A percentile compares a stretch with the other conserved stretches of the same genome.
Conservation (phyloP, 2,329 filamentous ascomycete species). For the Stagonosporopsis tanaceti region DNA sequence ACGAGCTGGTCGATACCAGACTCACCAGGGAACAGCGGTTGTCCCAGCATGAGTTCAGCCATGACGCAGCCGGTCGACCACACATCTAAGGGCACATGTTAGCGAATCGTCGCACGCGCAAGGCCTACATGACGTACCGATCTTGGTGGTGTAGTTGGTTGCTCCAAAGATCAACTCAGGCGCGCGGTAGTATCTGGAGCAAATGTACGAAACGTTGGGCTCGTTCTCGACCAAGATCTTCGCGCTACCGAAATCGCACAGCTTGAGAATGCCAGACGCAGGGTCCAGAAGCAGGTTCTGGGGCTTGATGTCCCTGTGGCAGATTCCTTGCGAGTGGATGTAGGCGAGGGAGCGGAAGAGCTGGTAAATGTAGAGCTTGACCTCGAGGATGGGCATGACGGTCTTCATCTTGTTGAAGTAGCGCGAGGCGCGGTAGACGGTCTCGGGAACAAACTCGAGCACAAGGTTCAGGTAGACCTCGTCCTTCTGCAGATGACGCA, state of each 20-base stretch:
- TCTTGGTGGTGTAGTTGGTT: constrained; percentile 99
- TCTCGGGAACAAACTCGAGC: constrained; percentile 97
- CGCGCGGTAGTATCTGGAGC: constrained; percentile 97
- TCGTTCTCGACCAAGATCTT: constrained; percentile 99
- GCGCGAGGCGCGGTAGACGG: constrained; percentile 94
- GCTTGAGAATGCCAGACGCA: constrained; percentile 87
- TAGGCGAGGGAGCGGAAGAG: constrained; percentile 98
- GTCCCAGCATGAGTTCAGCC: constrained; percentile 98
- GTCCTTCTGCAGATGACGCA: constrained; percentile 67
- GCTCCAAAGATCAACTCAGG: constrained; percentile 98
- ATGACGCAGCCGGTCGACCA: constrained; percentile 99
- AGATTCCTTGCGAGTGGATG: constrained; percentile 99
- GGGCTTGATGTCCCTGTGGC: constrained; percentile 98
- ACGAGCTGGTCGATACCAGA: constrained; percentile 98
- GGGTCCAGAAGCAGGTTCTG: constrained; percentile 97
- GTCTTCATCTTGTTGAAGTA: constrained; percentile 99
- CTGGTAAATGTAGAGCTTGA: constrained; percentile 99
- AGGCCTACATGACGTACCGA: constrained; percentile 71
- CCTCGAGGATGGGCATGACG: constrained; percentile 97
- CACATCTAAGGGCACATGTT: constrained; percentile 71
- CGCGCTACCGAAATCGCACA: constrained; percentile 98
- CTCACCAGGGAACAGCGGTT: constrained; percentile 96
- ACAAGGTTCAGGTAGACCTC: constrained; percentile 99
- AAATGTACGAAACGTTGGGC: constrained; percentile 99
- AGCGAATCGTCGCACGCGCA: constrained; percentile 22